Evolutionary conservation across 768 basidiomycete genomes (phyloP).

Genomic region (Chalciporus pseudorubinellus): DNA sequence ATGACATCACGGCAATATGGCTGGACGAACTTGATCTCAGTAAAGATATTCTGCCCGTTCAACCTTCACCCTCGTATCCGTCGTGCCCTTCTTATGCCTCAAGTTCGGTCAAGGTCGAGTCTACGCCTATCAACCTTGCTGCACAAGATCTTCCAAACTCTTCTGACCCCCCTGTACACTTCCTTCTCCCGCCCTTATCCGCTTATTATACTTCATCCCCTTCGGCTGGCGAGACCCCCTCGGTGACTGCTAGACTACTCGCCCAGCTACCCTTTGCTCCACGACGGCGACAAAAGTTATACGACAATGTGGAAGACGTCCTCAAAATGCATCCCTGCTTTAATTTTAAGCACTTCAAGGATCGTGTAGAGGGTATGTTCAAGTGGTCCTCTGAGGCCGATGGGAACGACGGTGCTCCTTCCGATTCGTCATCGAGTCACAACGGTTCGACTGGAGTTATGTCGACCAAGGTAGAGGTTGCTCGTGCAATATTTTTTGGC

Average conservation of each 20-base stretch:
- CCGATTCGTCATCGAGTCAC: slow-evolving; percentile 28
- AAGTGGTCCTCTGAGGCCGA: slow-evolving; percentile 37
- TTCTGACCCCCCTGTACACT: slow-evolving; percentile 22
- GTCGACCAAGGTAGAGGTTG: slow-evolving; percentile 25
- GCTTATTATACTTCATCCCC: slow-evolving; percentile 25
- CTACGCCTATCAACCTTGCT: slow-evolving; percentile 27
- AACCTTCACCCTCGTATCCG: slow-evolving; percentile 11
- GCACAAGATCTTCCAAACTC: slow-evolving; percentile 11
- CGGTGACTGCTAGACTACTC: slow-evolving; percentile 40
- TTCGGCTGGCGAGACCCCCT: slow-evolving; percentile 23
- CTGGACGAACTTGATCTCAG: slow-evolving; percentile 50
- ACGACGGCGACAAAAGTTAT: slow-evolving; percentile 36
- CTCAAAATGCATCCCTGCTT: slow-evolving; percentile 50
- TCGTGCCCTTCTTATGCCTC: slow-evolving; percentile 16
- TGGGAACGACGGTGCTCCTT: slow-evolving; percentile 5
- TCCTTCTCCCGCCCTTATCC: slow-evolving; percentile 18
- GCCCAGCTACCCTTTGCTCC: slow-evolving; percentile 40
- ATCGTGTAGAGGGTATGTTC: slow-evolving; percentile 45
- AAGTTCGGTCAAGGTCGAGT: slow-evolving; percentile 37
- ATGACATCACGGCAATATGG: slow-evolving; percentile 62
- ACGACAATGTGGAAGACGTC: slow-evolving; percentile 39
- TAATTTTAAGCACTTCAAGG: slow-evolving; percentile 46
- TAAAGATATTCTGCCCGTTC: slow-evolving; percentile 24
- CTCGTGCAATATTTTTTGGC: slow-evolving; percentile 34
- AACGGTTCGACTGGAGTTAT: slow-evolving; percentile 25